Evolutionary conservation across 345 rosid species (phyloP).

Genomic region (Raphanus raphanistrum): DNA sequence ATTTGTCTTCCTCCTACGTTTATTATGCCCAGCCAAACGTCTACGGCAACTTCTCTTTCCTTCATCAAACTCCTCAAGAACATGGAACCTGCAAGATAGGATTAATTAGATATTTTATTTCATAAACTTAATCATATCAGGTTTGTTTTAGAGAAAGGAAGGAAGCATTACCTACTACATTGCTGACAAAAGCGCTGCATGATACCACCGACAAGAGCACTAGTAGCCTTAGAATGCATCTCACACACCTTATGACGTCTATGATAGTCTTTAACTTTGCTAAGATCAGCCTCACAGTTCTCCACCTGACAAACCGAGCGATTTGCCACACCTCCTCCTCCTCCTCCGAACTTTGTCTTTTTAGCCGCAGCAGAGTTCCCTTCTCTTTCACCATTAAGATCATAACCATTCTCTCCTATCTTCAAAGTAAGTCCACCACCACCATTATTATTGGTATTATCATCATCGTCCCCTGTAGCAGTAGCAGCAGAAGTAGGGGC

Average conservation of each 20-base stretch:
- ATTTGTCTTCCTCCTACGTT: constrained; percentile 92
- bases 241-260: constrained; percentile 96
- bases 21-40: constrained; percentile 98
- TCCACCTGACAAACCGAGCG: constrained; percentile 93
- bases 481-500: constrained; percentile 48
- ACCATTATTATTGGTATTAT: constrained; percentile 44
- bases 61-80: constrained; percentile 97
- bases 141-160: neutral
- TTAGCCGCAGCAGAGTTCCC: constrained; percentile 67
- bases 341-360: constrained; percentile 67
- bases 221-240: constrained; percentile 90
- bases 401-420: constrained; percentile 64
- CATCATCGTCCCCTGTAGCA: constrained; percentile 54
- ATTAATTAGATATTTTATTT: neutral
- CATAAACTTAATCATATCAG: neutral
- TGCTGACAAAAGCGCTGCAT: constrained; percentile 99
- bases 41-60: constrained; percentile 99
- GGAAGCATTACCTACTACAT: constrained; percentile 79
- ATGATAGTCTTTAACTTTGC: constrained; percentile 91
- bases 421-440: constrained; percentile 64
- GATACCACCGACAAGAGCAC: constrained; percentile 77
- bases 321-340: constrained; percentile 50
- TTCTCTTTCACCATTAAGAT: constrained; percentile 42
- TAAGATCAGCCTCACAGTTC: constrained; percentile 92
- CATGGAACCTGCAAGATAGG: constrained; percentile 71